Evolutionary conservation across 2,329 filamentous ascomycete genomes (phyloP).

Genomic region (Blumeriella jaapii): DNA sequence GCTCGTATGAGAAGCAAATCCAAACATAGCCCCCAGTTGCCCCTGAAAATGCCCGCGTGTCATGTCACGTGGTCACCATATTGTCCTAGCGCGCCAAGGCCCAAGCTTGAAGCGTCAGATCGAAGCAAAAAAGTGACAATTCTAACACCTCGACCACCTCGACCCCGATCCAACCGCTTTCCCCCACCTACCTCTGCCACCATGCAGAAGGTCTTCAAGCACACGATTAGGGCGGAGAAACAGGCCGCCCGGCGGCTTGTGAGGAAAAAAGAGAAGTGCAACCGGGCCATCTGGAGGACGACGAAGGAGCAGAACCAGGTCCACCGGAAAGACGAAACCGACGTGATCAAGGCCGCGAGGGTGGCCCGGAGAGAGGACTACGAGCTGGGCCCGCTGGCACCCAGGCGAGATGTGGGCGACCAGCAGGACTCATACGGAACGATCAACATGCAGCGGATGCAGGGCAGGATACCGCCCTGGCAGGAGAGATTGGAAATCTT

Average conservation of each 20-base stretch:
- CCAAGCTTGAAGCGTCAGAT: no score
- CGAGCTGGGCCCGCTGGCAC: conserved; percentile 65
- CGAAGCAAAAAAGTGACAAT: conserved; percentile 11
- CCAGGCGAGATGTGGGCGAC: conserved; percentile 58
- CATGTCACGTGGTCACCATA: conserved; percentile 8
- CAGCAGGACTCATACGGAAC: conserved; percentile 47
- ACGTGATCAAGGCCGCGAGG: conserved; percentile 36
- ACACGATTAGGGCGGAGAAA: conserved; percentile 54
- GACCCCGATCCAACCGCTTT: conserved; percentile 4
- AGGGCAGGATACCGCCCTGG: conserved; percentile 20
- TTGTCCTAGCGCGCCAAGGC: conserved; percentile 14
- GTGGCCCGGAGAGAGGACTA: conserved; percentile 61
- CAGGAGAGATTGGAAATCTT: conserved; percentile 23
- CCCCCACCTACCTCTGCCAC: conserved; percentile 16
- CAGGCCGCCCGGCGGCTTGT: conserved; percentile 41
- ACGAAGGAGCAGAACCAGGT: conserved; percentile 10
- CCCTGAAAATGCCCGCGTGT: conserved; percentile 4
- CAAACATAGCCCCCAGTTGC: not conserved
- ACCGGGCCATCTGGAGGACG: conserved; percentile 18
- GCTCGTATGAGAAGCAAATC: conserved; percentile 6
- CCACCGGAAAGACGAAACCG: conserved; percentile 23
- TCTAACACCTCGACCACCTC: conserved; percentile 4
- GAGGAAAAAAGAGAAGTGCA: conserved; percentile 27
- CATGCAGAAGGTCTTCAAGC: conserved; percentile 63
- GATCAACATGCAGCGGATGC: conserved; percentile 29